A percentile compares a stretch with the other conserved stretches of the same genome.
phyloP scores from a whole-genome alignment of 106 monocot genomes.

The Platanthera zijinensis region DNA sequence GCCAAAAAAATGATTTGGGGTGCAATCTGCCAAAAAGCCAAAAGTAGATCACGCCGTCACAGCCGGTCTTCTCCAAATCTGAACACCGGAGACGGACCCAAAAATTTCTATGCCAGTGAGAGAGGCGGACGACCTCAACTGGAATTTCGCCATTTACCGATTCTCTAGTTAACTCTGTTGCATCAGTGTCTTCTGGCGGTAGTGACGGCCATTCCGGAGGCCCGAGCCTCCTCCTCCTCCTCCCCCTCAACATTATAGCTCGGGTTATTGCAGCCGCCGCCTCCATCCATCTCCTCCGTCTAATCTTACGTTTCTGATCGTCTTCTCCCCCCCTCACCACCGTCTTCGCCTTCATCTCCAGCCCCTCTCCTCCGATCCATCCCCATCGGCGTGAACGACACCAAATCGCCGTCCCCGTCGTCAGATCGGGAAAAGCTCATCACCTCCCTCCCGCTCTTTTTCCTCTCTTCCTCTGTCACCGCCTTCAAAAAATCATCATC shows the following conservation, averaged over 20 bases:
- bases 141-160: not conserved
- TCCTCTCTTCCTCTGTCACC: slow-evolving; percentile 51
- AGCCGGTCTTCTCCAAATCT: no score
- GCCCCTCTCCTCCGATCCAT: not conserved
- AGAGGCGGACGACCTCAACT: no score
- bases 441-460: slow-evolving; percentile 69
- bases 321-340: slow-evolving; percentile 27
- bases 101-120: no score
- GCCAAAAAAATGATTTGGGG: no score
- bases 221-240: slow-evolving; percentile 50
- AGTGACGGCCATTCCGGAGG: slow-evolving; percentile 7
- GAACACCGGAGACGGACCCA: no score
- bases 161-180: not conserved
- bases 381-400: not conserved
- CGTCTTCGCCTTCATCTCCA: slow-evolving; percentile 15
- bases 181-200: not conserved
- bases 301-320: slow-evolving; percentile 25
- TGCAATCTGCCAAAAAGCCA: no score
- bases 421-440: slow-evolving; percentile 32
- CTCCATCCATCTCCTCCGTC: slow-evolving; percentile 62
- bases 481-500: slow-evolving; percentile 29
- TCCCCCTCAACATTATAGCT: slow-evolving; percentile 40
- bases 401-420: not conserved
- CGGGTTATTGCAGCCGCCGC: slow-evolving; percentile 43
- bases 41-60: no score